A percentile compares a stretch with the other conserved stretches of the same genome.
phyloP scores from a whole-genome alignment of 1,284 basidiomycete species.

The Ceratobasidium sp. region DNA sequence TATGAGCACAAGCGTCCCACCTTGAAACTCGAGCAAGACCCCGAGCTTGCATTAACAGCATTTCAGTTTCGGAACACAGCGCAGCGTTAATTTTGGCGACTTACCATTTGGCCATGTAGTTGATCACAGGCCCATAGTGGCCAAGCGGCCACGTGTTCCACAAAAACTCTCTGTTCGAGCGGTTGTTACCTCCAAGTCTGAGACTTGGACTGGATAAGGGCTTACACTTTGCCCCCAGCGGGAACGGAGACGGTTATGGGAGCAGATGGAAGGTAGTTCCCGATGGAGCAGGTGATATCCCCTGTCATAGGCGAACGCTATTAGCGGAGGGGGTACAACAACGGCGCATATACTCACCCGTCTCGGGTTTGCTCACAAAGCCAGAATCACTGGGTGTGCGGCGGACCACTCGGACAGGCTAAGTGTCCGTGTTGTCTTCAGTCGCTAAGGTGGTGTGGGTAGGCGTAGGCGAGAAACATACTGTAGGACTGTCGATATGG shows the following conservation, averaged over 20 bases:
- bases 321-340: too few relatives aligned
- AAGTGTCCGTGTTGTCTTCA: not conserved
- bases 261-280: conserved; percentile 26
- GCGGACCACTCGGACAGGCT: conserved; percentile 22
- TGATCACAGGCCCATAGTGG: conserved; percentile 44
- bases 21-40: conserved; percentile 40
- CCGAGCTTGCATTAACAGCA: conserved; percentile 1
- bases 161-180: conserved; percentile 25
- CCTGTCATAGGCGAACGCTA: not conserved
- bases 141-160: conserved; percentile 45
- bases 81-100: not conserved
- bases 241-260: conserved; percentile 34
- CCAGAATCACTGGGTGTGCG: conserved; percentile 33
- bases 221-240: conserved; percentile 38
- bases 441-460: not conserved
- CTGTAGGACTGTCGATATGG: not conserved
- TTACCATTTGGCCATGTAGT: conserved; percentile 43
- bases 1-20: conserved; percentile 3
- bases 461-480: not conserved
- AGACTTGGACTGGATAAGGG: not conserved
- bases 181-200: not conserved
- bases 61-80: not conserved
- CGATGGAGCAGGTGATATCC: conserved; percentile 45
- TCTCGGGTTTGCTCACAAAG: conserved; percentile 32
- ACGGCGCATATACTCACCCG: conserved; percentile 11